Evolutionary conservation across 441 rosid genomes (phyloP).

Genomic region (Arabidopsis hybrid): DNA sequence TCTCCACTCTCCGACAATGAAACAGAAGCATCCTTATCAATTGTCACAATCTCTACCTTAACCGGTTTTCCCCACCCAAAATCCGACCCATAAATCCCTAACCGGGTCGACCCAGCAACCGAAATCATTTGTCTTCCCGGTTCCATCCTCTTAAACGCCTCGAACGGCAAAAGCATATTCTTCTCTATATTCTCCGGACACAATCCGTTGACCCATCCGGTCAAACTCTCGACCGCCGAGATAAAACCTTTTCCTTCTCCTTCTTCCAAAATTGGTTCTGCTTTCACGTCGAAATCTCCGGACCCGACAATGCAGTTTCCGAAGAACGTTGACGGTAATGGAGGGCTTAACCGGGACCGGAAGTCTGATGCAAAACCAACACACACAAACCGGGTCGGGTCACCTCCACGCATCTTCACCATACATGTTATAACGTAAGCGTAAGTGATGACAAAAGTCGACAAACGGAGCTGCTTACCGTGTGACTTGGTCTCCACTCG

Average conservation of each 20-base stretch:
- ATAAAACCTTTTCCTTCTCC: conserved; percentile 28
- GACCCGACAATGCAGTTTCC: conserved; percentile 40
- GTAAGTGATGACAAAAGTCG: conserved; percentile 50
- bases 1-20: conserved; percentile 51
- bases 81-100: conserved; percentile 51
- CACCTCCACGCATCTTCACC: conserved; percentile 43
- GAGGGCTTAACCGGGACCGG: conserved; percentile 35
- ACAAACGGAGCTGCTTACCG: conserved; percentile 31
- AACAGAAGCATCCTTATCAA: conserved; percentile 41
- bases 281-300: conserved; percentile 35
- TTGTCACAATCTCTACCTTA: conserved; percentile 50
- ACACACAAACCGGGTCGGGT: conserved; percentile 25
- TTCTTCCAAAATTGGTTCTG: conserved; percentile 31
- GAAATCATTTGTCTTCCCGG: conserved; percentile 22
- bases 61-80: conserved; percentile 67
- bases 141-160: conserved; percentile 34
- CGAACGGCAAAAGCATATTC: conserved; percentile 34
- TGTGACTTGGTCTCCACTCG: conserved; percentile 22
- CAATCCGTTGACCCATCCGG: conserved; percentile 36
- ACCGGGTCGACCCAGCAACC: conserved; percentile 53
- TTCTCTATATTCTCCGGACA: conserved; percentile 35
- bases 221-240: conserved; percentile 28
- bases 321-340: conserved; percentile 36
- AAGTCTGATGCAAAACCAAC: conserved; percentile 40
- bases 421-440: conserved; percentile 45